Evolutionary conservation across 441 rosid genomes (phyloP), one percentile per base, ranked within the genome.

Genomic region (Syzygium syzygioides): DNA sequence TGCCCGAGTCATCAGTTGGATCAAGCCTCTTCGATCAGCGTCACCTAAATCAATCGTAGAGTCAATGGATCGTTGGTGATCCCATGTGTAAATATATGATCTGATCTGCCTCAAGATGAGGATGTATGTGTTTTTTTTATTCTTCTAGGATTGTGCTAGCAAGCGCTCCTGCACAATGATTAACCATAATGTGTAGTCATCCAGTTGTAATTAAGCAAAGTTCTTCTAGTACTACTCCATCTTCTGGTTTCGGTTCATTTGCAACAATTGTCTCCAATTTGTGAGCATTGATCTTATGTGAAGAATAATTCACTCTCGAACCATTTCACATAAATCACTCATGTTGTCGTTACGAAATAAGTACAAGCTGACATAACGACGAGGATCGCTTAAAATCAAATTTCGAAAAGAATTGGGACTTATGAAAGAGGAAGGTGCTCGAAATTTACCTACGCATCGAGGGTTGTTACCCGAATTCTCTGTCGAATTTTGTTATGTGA

Each of bases 331-430:
- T 37, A 20, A 41, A 1, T 37, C 26, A 6, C 17, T 71, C 1
- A 1, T 11, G 26, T 41, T 1, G 19, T 34, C 2, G 0, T 1
- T 5, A 19, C 1, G 1, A 68, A 10, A 34, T 68, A 2, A 0
- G 8, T 34, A 68, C 34, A 26, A 37, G 1, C 0, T 71, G 3
- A 71, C 6, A 37, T 37, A 23, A 37, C 23, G 18, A 37, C 6
- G n/a, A 71, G n/a, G 1, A 37, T 37, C 4, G 3, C 52, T 1
- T 17, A 23, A 12, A 37, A 1, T 20, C 52, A 20, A 71, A 41
- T 71, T 71, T 41, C 0, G 14, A 37, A 71, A 37, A 71, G 1
- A 6, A 71, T 71, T 1, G 3, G 26, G 17, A 71, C 3, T 71
- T 20, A 37, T 37, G 23, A 37, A 71, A 71, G 13, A 71, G 80